These are phyloP conservation scores for Aspergillus sp. DNA, from an alignment of 2,329 filamentous ascomycete species.

Conservation along the genomic window DNA sequence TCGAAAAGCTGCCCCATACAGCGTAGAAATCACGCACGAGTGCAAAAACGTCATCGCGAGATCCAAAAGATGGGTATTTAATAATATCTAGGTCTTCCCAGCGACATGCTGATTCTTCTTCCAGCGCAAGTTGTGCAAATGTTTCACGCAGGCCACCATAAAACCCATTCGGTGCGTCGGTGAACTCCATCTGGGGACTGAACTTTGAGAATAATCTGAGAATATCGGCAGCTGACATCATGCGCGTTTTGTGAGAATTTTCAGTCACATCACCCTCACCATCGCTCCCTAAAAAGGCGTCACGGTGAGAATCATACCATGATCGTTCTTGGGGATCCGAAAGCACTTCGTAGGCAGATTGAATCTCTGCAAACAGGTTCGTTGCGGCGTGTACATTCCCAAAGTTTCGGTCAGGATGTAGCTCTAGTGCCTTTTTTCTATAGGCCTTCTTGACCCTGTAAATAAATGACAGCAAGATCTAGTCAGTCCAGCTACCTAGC, in stretches of 20 bases:
- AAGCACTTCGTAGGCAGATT: constrained; percentile 91
- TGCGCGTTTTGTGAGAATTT: constrained; percentile 66
- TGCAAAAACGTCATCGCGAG: constrained; percentile 72
- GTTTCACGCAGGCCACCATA: constrained; percentile 74
- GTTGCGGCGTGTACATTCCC: constrained; percentile 83
- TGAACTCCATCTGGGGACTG: constrained; percentile 73
- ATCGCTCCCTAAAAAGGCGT: constrained; percentile 73
- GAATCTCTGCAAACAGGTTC: constrained; percentile 82
- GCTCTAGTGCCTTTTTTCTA: constrained; percentile 81
- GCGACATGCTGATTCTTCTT: constrained; percentile 74
- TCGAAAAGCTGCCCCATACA: constrained; percentile 77
- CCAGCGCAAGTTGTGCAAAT: constrained; percentile 76
- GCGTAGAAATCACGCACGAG: constrained; percentile 79
- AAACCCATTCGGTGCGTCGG: constrained; percentile 78
- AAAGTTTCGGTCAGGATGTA: constrained; percentile 93
- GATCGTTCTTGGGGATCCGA: constrained; percentile 93
- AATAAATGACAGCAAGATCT: not conserved
- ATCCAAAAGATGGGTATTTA: constrained; percentile 81
- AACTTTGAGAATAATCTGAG: constrained; percentile 76
- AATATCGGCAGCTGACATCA: constrained; percentile 81
- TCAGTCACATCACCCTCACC: constrained; percentile 48
- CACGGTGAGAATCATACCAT: constrained; percentile 96
- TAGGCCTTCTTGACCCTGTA: constrained; percentile 88
- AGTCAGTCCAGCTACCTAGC: constrained; percentile 1
- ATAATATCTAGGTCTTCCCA: constrained; percentile 62